Conservation (phyloP, 2,329 filamentous ascomycete species). For the Davidsoniella australis region DNA sequence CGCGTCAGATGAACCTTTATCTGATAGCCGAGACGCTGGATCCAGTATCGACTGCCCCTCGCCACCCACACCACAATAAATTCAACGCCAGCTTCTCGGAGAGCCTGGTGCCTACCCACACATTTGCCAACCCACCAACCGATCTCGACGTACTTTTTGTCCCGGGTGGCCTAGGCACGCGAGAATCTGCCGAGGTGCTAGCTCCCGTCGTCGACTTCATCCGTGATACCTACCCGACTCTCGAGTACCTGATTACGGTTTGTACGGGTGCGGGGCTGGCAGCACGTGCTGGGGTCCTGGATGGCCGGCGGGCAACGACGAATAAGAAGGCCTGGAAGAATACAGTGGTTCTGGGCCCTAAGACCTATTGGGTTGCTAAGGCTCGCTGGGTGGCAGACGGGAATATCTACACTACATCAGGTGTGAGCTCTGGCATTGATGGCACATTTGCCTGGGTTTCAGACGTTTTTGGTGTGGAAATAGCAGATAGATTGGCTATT, state of each 20-base stretch:
- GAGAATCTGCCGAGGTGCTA: slow-evolving; percentile 19
- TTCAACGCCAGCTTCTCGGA: slow-evolving; percentile 23
- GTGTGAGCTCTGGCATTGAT: slow-evolving; percentile 22
- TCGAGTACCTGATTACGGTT: slow-evolving; percentile 43
- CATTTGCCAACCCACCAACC: slow-evolving; percentile 31
- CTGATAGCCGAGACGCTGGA: slow-evolving; percentile 25
- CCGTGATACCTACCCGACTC: slow-evolving; percentile 24
- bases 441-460: not conserved
- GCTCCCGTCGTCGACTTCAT: slow-evolving; percentile 25
- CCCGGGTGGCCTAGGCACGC: slow-evolving; percentile 41
- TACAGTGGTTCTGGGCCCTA: slow-evolving; percentile 29
- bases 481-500: not conserved
- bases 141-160: slow-evolving; percentile 48
- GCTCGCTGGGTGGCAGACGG: slow-evolving; percentile 50
- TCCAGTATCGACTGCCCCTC: slow-evolving; percentile 24
- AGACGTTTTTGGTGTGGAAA: not conserved
- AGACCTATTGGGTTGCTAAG: slow-evolving; percentile 40
- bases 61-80: slow-evolving; percentile 16
- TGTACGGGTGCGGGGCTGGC: slow-evolving; percentile 47
- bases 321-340: slow-evolving; percentile 43
- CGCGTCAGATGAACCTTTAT: slow-evolving; percentile 23
- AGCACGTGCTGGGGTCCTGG: slow-evolving; percentile 40
- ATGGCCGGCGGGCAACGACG: slow-evolving; percentile 44
- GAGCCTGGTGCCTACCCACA: slow-evolving; percentile 27
- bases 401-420: slow-evolving; percentile 49